Evolutionary conservation across 805 yeast genomes (phyloP).

Genomic region (Kodamaea lidongshanica): DNA sequence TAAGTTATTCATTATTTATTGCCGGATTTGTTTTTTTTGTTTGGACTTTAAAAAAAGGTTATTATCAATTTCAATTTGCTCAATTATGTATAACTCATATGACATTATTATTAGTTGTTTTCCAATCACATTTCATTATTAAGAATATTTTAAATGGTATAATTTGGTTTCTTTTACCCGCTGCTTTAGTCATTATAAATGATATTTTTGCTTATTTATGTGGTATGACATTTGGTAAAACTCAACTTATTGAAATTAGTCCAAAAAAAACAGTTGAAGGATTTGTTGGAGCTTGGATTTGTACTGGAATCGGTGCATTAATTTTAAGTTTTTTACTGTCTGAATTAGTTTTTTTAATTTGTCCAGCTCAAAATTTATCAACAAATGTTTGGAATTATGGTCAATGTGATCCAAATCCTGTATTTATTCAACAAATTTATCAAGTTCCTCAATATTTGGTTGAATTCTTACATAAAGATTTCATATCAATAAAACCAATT

Average conservation of each 20-base stretch:
- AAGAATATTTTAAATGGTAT: conserved; percentile 84
- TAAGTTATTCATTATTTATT: conserved; percentile 77
- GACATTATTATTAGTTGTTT: conserved; percentile 82
- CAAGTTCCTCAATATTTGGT: conserved; percentile 66
- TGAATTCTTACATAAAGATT: conserved; percentile 35
- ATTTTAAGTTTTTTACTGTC: conserved; percentile 59
- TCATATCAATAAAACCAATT: conserved; percentile 70
- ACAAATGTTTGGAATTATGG: conserved; percentile 57
- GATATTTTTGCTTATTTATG: conserved; percentile 96
- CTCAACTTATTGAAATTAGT: conserved; percentile 86
- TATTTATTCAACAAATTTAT: conserved; percentile 76
- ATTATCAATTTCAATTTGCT: conserved; percentile 85
- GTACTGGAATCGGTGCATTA: conserved; percentile 73
- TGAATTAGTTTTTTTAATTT: conserved; percentile 68
- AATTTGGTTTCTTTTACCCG: conserved; percentile 92
- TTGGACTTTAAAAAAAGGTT: conserved; percentile 80
- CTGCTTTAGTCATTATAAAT: conserved; percentile 84
- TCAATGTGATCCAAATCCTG: conserved; percentile 79
- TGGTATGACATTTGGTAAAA: conserved; percentile 92
- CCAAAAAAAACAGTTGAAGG: conserved; percentile 99
- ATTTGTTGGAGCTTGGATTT: conserved; percentile 94
- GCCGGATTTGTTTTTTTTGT: conserved; percentile 89
- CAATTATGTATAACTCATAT: conserved; percentile 92
- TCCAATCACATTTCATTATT: conserved; percentile 90
- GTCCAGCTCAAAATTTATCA: conserved; percentile 72